A percentile compares a stretch with the other conserved stretches of the same genome.
phyloP scores from a whole-genome alignment of 163 green algal genomes.

The Chlamydomonas reinhardtii region DNA sequence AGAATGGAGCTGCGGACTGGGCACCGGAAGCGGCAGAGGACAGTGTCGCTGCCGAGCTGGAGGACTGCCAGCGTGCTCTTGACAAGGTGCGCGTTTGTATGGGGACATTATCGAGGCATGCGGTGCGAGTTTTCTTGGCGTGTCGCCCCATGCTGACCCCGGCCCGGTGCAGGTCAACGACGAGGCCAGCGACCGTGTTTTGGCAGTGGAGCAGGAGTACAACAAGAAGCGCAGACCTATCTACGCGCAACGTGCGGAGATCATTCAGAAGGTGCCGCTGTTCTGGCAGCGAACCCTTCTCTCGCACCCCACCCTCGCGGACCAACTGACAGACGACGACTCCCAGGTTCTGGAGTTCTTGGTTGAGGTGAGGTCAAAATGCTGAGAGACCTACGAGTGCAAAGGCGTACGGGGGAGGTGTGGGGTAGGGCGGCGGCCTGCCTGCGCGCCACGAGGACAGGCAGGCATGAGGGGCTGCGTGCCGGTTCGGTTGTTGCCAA shows the following conservation, averaged over 20 bases:
- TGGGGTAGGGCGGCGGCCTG: no score
- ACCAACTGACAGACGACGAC: constrained; percentile 69
- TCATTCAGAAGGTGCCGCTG: constrained; percentile 68
- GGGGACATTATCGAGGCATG: neutral
- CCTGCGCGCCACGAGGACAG: no score
- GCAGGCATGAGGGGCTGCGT: no score
- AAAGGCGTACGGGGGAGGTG: no score
- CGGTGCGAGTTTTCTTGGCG: neutral
- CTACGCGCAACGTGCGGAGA: constrained; percentile 64
- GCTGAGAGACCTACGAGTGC: no score
- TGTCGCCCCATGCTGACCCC: neutral
- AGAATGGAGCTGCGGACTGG: neutral
- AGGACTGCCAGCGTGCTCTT: constrained; percentile 35
- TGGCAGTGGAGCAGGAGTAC: constrained; percentile 80
- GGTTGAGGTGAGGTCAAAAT: constrained; percentile 51
- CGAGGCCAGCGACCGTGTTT: constrained; percentile 77
- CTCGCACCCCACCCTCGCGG: constrained; percentile 57
- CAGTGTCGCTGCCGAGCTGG: constrained; percentile 1
- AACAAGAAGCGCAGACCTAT: constrained; percentile 71
- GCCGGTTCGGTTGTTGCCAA: no score
- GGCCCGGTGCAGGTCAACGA: constrained; percentile 70
- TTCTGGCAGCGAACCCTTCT: constrained; percentile 72
- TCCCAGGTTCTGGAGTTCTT: constrained; percentile 67
- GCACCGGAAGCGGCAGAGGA: neutral
- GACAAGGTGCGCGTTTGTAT: constrained; percentile 24